A percentile compares a stretch with the other conserved stretches of the same genome.
phyloP scores from a whole-genome alignment of 768 basidiomycete genomes.

The Serendipita sp. region DNA sequence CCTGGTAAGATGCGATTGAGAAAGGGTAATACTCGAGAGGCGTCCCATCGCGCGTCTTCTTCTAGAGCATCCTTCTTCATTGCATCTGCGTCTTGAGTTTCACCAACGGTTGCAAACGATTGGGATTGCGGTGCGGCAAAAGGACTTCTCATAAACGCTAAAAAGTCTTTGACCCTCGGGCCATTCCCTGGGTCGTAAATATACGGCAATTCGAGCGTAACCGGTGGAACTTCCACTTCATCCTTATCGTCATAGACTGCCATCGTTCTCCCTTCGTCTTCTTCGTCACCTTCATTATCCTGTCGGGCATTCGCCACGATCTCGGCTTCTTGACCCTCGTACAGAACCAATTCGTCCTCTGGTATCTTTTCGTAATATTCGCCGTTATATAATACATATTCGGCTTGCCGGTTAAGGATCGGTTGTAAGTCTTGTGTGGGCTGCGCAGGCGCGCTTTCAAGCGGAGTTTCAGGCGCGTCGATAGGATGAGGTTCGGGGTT shows the following conservation, averaged over 20 bases:
- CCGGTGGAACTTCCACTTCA: neutral
- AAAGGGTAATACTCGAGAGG: no score
- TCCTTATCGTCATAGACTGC: neutral
- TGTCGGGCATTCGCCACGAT: neutral
- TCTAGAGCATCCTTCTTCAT: conserved; percentile 58
- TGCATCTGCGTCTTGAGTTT: conserved; percentile 32
- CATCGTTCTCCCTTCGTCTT: neutral
- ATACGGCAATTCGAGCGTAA: conserved; percentile 29
- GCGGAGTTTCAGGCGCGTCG: neutral
- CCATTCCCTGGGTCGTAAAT: conserved; percentile 70
- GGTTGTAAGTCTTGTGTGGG: neutral
- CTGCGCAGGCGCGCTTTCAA: neutral
- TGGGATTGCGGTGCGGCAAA: conserved; percentile 43
- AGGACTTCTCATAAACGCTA: conserved; percentile 47
- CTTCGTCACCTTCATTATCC: neutral
- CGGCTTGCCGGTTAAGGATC: neutral
- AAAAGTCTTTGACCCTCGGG: conserved; percentile 52
- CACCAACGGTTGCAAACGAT: conserved; percentile 20
- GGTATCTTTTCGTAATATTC: conserved; percentile 1
- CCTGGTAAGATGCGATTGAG: conserved; percentile 33
- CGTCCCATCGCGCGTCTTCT: no score
- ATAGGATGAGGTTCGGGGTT: no score
- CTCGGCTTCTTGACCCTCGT: neutral
- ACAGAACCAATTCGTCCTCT: neutral
- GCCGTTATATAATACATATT: neutral